Evolutionary conservation across 805 yeast genomes (phyloP).

Genomic region (Saccharomycopsis sp.): DNA sequence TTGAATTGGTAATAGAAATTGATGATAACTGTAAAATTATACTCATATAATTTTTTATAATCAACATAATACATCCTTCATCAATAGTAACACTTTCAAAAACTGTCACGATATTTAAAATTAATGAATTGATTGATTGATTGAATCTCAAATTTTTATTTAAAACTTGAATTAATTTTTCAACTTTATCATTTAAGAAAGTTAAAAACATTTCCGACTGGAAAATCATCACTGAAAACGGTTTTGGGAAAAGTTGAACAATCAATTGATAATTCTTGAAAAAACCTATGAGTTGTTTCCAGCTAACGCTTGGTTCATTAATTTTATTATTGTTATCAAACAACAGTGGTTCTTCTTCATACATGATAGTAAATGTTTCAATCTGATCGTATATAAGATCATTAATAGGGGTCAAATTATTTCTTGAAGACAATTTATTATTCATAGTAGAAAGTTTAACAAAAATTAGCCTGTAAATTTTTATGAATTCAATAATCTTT

Average conservation of each 20-base stretch:
- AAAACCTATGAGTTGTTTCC: slow-evolving; percentile 1
- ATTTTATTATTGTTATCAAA: not conserved
- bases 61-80: slow-evolving; percentile 7
- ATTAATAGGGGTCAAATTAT: not conserved
- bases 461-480: not conserved
- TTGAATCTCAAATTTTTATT: not conserved
- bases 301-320: not conserved
- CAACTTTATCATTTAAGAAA: slow-evolving; percentile 11
- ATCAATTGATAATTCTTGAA: slow-evolving; percentile 10
- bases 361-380: no score
- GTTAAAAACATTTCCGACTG: slow-evolving; percentile 7
- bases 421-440: not conserved
- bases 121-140: not conserved
- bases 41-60: slow-evolving; percentile 7
- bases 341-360: no score
- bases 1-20: not conserved
- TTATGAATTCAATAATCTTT: not conserved
- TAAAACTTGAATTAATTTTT: not conserved
- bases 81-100: slow-evolving; percentile 11
- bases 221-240: slow-evolving; percentile 6
- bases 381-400: slow-evolving; percentile 4
- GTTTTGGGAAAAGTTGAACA: slow-evolving; percentile 9
- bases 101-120: slow-evolving; percentile 6
- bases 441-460: not conserved
- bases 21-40: slow-evolving; percentile 5